Evolutionary conservation across 2,329 filamentous ascomycete species (phyloP).

Genomic region (Triangularia verruculosa): DNA sequence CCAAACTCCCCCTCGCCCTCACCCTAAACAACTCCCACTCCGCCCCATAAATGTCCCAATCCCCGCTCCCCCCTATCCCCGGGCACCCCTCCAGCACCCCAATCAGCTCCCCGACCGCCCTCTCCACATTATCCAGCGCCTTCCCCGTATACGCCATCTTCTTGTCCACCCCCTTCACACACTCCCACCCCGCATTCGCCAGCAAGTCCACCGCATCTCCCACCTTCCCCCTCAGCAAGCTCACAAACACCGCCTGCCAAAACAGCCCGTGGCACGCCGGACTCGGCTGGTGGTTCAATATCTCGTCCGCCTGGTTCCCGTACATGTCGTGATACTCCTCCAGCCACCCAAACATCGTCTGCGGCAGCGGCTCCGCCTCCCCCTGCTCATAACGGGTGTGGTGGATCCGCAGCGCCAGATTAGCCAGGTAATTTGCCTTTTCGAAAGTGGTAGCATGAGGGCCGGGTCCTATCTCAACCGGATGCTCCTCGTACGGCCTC

Average conservation of each 20-base stretch:
- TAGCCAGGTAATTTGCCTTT: conserved; percentile 77
- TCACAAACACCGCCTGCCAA: conserved; percentile 79
- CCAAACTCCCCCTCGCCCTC: conserved; percentile 65
- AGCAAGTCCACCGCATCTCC: conserved; percentile 64
- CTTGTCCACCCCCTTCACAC: conserved; percentile 68
- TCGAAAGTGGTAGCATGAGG: conserved; percentile 60
- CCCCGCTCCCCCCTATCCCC: conserved; percentile 56
- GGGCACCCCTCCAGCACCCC: conserved; percentile 72
- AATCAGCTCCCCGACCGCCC: conserved; percentile 66
- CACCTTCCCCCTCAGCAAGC: conserved; percentile 73
- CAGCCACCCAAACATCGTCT: conserved; percentile 80
- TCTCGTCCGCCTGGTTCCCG: conserved; percentile 61
- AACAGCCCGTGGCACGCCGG: conserved; percentile 74
- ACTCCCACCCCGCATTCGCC: conserved; percentile 71
- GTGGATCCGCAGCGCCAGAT: conserved; percentile 73
- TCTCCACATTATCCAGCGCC: conserved; percentile 74
- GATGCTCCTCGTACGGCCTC: conserved; percentile 50
- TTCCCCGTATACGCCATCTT: conserved; percentile 69
- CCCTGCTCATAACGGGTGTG: conserved; percentile 54
- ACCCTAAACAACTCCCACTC: conserved; percentile 85
- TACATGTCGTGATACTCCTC: conserved; percentile 71
- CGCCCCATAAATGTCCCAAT: conserved; percentile 80
- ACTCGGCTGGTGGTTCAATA: conserved; percentile 64
- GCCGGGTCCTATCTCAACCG: conserved; percentile 63
- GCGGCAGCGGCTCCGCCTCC: conserved; percentile 61